Evolutionary conservation across 2,329 filamentous ascomycete species (phyloP), one percentile per base, ranked within the genome.

Genomic region (Lasiodiplodia sp.): DNA sequence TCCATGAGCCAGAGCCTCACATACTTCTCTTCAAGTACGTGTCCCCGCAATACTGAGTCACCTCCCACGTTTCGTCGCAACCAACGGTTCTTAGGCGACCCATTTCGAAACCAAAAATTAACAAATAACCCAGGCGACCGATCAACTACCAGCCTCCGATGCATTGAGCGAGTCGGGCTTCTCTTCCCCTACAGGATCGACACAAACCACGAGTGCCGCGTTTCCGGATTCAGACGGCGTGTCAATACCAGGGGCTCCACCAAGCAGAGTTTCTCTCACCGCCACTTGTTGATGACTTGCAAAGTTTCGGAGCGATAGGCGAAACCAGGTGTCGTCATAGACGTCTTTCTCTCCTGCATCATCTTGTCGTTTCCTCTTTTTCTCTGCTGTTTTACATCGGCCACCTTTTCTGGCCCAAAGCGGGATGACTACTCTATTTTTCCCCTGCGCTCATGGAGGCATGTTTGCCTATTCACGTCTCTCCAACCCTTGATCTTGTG

Each of bases 21-120:
- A 99, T 99, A 77, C 87, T 99, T 67, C 88, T 99, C 38, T 99
- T 99, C 88, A 99, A 99, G 95, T 97, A 84, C 81, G 92, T 85
- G 71, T 18, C 44, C 23, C 56, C 44, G 10, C 23, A 34, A 2
- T n/a, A 11, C 28, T 52, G 28, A 38, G 16, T 52, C 23, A 38
- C 12, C 16, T 53, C 31, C 52, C 40, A 25, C 12, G 16, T 4
- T 23, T 44, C 11, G 55, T 23, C n/a, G 23, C 57, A 23, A 23
- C 37, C 34, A 25, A 67, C 34, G 18, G 40, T 40, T 23, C 18
- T 28, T 31, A 18, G 23, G 51, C 31, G 18, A 60, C 44, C 31
- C 12, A 16, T 28, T 21, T 51, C 40, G 44, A 8, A 28, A 52
- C 11, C 44, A 51, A 4, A 28, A 18, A 52, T 52, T 64, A 47